These are phyloP conservation scores for Diaporthe sp. DNA, from an alignment of 2,329 filamentous ascomycete species.

Conservation along the genomic window DNA sequence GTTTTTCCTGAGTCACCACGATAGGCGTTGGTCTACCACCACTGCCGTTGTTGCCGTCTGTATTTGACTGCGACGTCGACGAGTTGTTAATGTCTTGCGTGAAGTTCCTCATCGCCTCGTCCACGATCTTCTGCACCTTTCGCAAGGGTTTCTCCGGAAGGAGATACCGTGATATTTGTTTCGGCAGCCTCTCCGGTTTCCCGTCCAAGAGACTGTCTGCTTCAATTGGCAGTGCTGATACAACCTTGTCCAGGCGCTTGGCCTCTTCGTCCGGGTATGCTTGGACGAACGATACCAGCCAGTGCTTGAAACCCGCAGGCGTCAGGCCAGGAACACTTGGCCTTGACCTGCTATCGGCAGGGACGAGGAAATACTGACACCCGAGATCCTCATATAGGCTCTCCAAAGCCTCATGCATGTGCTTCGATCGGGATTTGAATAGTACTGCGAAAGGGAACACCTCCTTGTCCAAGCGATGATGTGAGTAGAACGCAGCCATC, in stretches of 20 bases:
- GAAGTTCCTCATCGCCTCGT: slow-evolving; percentile 68
- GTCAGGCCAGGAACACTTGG: slow-evolving; percentile 76
- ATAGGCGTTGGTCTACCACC: slow-evolving; percentile 24
- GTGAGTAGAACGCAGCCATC: slow-evolving; percentile 79
- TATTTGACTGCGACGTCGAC: slow-evolving; percentile 8
- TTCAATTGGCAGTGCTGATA: slow-evolving; percentile 77
- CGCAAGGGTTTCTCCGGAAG: slow-evolving; percentile 73
- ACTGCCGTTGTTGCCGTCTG: slow-evolving; percentile 5
- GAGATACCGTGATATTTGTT: slow-evolving; percentile 80
- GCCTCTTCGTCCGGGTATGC: slow-evolving; percentile 84
- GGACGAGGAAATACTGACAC: slow-evolving; percentile 76
- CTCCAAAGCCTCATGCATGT: slow-evolving; percentile 65
- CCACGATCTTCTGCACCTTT: slow-evolving; percentile 69
- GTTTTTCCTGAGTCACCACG: slow-evolving; percentile 24
- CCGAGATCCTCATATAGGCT: slow-evolving; percentile 67
- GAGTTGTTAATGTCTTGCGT: slow-evolving; percentile 41
- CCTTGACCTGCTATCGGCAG: slow-evolving; percentile 61
- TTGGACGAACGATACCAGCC: slow-evolving; percentile 79
- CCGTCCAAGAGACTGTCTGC: slow-evolving; percentile 66
- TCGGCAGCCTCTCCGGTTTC: slow-evolving; percentile 80
- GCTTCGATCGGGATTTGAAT: slow-evolving; percentile 58
- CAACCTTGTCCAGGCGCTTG: slow-evolving; percentile 75
- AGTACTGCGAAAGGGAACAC: slow-evolving; percentile 76
- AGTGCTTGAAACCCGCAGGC: slow-evolving; percentile 75
- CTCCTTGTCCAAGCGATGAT: slow-evolving; percentile 74